Evolutionary conservation across 208 protist genomes (phyloP), one percentile per base, ranked within the genome.

Genomic region (Acanthamoeba royreba): DNA sequence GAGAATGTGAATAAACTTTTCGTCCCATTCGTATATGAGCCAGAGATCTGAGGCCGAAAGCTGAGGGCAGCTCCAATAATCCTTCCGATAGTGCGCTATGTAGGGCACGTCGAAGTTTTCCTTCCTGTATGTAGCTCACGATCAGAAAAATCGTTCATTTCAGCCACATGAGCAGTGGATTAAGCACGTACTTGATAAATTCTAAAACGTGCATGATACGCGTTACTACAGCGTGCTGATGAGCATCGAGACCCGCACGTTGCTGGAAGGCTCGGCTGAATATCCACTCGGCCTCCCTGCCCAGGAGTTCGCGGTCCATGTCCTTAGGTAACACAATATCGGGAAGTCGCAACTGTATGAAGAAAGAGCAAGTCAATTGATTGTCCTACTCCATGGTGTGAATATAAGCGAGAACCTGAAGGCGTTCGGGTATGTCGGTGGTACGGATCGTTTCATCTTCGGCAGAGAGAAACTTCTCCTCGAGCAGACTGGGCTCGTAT

Each of bases 281-380:
- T 11, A 89, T 89, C 81, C 81, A 89, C n/a, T 89, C 81, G 28
- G 81, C 81, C 38, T 89, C 81, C n/a, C 38, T 8, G n/a, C 47
- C 33, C 31, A 89, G 81, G 4, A 63, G 33, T 19, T 49, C 81
- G 19, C 45, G 25, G 17, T 49, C 81, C 31, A 63, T n/a, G n/a
- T n/a, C 45, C 8, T 13, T 13, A 4, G 81, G 81, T 25, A 89
- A 46, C n/a, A 61, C 81, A 4, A 89, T 17, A 4, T 28, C 49
- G 8, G 81, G 45, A n/a, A 89, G 58, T 9, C 81, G 81, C 33
- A 89, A n/a, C 47, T 83, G 43, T 15, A 22, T 15, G n/a, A 22
- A 52, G 43, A 40, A 83, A 40, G 4, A 22, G 35, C 4, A n/a
- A 83, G 72, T 4, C 22, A 49, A 25, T 77, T 7, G 72, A 25